Conservation (phyloP, 2,329 filamentous ascomycete genomes). For the Xylariaceae sp. region DNA sequence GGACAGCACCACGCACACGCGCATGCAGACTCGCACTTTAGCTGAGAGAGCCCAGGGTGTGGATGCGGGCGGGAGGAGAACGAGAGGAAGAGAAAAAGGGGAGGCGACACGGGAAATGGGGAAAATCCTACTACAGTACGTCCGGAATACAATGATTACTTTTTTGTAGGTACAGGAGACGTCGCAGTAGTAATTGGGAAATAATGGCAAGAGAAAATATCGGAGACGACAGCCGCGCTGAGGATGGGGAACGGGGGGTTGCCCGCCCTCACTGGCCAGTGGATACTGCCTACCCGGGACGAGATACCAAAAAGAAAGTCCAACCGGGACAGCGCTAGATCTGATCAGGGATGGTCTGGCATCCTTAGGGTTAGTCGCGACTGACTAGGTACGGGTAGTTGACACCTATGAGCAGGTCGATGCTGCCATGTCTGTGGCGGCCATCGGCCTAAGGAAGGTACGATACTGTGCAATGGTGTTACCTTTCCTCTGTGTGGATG, state of each 20-base stretch:
- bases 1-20: conserved; percentile 28
- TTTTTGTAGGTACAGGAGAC: conserved; percentile 19
- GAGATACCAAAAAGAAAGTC: conserved; percentile 8
- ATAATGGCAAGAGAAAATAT: conserved; percentile 30
- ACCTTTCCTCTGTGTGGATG: too few species aligned
- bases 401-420: background rate
- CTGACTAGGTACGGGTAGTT: background rate
- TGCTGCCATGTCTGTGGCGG: background rate
- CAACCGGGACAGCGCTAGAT: conserved; percentile 5
- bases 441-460: background rate
- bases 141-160: conserved; percentile 11
- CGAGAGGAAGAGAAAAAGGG: conserved; percentile 21
- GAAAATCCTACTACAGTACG: conserved; percentile 23
- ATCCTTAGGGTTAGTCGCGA: background rate
- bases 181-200: conserved; percentile 24
- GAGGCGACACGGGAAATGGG: conserved; percentile 27
- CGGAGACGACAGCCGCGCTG: conserved; percentile 26
- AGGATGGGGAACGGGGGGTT: conserved; percentile 20
- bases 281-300: conserved; percentile 3
- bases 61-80: conserved; percentile 22
- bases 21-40: conserved; percentile 22
- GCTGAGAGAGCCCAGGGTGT: conserved; percentile 19
- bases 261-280: too few species aligned
- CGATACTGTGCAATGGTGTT: background rate
- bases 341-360: conserved; percentile 5